Evolutionary conservation across 1,139 yeast genomes (phyloP).

Genomic region (Candida sp.): DNA sequence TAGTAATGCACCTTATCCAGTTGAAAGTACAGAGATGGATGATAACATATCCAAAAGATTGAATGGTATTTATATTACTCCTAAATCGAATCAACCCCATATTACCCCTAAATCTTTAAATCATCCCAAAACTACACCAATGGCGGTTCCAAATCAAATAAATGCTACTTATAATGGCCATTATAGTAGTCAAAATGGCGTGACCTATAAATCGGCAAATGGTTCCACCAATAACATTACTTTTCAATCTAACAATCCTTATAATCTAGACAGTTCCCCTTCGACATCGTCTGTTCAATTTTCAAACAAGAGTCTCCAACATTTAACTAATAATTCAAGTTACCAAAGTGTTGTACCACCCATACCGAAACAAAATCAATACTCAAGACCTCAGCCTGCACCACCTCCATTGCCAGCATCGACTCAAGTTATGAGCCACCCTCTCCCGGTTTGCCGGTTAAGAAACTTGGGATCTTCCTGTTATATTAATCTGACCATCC

Average conservation of each 20-base stretch:
- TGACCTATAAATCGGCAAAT: neutral
- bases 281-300: neutral
- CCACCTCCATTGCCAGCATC: slow-evolving; percentile 4
- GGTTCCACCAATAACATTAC: neutral
- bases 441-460: slow-evolving; percentile 53
- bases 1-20: neutral
- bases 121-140: neutral
- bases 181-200: neutral
- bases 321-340: neutral
- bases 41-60: neutral
- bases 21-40: neutral
- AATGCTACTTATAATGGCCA: neutral
- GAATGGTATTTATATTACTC: neutral
- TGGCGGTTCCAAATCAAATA: neutral
- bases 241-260: neutral
- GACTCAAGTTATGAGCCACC: slow-evolving; percentile 3
- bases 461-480: slow-evolving; percentile 71
- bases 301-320: neutral
- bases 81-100: neutral
- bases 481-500: slow-evolving; percentile 68
- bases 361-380: neutral
- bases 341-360: neutral
- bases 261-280: neutral
- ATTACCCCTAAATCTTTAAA: neutral
- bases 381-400: neutral